phyloP scores from a whole-genome alignment of 2,329 filamentous ascomycete species.

The Botrytis sinoallii region DNA sequence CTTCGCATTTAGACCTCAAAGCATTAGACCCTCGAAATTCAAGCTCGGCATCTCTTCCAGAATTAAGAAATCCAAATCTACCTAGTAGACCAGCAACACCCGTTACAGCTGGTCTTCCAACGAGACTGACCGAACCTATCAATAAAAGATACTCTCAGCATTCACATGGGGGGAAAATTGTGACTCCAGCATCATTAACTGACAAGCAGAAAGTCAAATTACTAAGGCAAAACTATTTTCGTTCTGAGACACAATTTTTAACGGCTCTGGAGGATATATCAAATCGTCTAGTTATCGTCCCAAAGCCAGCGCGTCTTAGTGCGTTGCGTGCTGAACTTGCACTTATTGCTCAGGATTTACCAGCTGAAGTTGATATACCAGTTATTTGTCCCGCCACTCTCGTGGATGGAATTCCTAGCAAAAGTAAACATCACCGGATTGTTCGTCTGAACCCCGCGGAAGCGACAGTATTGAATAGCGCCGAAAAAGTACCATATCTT shows the following conservation, averaged over 20 bases:
- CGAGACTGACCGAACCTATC: conserved; percentile 47
- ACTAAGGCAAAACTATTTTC: conserved; percentile 77
- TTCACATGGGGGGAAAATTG: conserved; percentile 52
- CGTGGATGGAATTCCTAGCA: conserved; percentile 68
- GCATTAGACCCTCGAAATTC: conserved; percentile 54
- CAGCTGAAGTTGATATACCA: conserved; percentile 80
- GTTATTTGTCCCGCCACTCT: conserved; percentile 75
- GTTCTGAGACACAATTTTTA: conserved; percentile 76
- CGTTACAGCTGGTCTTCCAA: conserved; percentile 50
- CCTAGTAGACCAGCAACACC: conserved; percentile 56
- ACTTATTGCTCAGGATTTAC: conserved; percentile 75
- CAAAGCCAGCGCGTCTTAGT: conserved; percentile 76
- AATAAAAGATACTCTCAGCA: conserved; percentile 51
- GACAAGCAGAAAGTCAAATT: conserved; percentile 66
- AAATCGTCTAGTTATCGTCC: conserved; percentile 77
- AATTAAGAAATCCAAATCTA: conserved; percentile 52
- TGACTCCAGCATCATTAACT: conserved; percentile 61
- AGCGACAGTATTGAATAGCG: conserved; percentile 80
- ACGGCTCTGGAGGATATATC: conserved; percentile 80
- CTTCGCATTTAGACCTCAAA: conserved; percentile 33
- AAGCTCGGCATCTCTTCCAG: conserved; percentile 66
- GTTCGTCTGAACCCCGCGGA: conserved; percentile 81
- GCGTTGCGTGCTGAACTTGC: conserved; percentile 78
- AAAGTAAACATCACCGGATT: conserved; percentile 77
- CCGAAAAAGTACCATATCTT: conserved; percentile 80